Conservation (phyloP, 2,329 filamentous ascomycete genomes). For the Ambrosiella cleistominuta region DNA sequence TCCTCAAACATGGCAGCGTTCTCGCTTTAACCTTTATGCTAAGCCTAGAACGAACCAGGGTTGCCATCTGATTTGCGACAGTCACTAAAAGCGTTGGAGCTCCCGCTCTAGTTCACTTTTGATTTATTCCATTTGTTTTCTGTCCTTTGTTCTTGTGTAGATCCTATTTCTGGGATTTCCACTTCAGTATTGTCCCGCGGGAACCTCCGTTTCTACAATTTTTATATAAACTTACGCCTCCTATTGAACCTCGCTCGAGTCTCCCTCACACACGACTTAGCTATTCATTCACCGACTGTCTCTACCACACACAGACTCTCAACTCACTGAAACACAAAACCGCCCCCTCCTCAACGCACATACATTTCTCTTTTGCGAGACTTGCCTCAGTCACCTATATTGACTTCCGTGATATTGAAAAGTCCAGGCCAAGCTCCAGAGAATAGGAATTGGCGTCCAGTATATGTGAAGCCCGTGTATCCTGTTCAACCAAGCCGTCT, state of each 20-base stretch:
- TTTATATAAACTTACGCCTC: too few relatives aligned
- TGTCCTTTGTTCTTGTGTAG: background rate
- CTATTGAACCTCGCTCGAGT: too few relatives aligned
- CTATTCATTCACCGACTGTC: background rate
- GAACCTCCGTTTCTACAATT: too few relatives aligned
- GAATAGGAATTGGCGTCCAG: background rate
- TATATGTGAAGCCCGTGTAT: background rate
- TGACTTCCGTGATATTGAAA: background rate
- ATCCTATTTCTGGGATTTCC: too few relatives aligned
- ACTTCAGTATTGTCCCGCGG: too few relatives aligned
- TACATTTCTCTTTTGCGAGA: background rate
- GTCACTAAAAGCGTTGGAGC: background rate
- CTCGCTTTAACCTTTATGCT: background rate
- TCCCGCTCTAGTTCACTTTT: background rate
- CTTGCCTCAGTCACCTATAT: background rate
- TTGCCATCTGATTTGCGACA: background rate
- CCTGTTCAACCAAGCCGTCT: background rate
- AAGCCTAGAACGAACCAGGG: background rate
- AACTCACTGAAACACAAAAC: background rate
- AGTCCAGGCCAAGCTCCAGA: background rate
- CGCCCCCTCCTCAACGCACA: background rate
- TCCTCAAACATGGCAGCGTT: background rate
- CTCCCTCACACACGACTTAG: background rate
- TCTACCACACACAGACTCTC: background rate
- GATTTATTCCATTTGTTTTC: background rate